These are phyloP conservation scores for Suillus clintonianus DNA, from an alignment of 768 basidiomycete genomes.

Conservation along the genomic window DNA sequence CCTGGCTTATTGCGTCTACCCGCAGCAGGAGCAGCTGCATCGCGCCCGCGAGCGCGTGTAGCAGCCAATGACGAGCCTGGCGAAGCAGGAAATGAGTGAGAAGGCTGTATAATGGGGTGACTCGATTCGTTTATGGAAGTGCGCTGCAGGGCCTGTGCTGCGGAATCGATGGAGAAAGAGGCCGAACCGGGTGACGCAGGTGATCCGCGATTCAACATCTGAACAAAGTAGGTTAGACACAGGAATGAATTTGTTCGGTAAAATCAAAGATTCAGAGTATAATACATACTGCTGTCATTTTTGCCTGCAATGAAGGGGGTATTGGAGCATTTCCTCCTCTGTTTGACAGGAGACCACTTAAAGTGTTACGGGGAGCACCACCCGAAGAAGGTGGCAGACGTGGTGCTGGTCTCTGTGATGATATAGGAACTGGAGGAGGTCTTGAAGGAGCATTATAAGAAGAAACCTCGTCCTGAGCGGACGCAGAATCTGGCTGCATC, in stretches of 20 bases:
- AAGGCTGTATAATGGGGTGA: slow-evolving; percentile 34
- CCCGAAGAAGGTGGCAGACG: slow-evolving; percentile 17
- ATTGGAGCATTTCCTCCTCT: slow-evolving; percentile 62
- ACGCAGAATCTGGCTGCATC: slow-evolving; percentile 23
- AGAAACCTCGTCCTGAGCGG: slow-evolving; percentile 16
- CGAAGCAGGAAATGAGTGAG: slow-evolving; percentile 37
- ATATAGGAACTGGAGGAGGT: background rate
- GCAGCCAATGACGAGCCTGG: slow-evolving; percentile 12
- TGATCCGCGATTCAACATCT: slow-evolving; percentile 50
- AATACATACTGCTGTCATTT: slow-evolving; percentile 82
- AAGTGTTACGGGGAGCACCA: slow-evolving; percentile 28
- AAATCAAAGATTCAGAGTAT: background rate
- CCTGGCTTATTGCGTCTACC: slow-evolving; percentile 50
- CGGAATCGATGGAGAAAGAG: slow-evolving; percentile 40
- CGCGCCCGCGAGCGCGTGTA: slow-evolving; percentile 19
- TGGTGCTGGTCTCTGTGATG: slow-evolving; percentile 11
- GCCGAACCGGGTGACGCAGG: slow-evolving; percentile 25
- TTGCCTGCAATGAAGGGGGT: slow-evolving; percentile 87
- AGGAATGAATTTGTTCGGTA: slow-evolving; percentile 5
- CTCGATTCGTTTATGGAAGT: slow-evolving; percentile 29
- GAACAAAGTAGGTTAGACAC: slow-evolving; percentile 21
- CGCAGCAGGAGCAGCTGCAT: slow-evolving; percentile 39
- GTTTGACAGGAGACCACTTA: slow-evolving; percentile 47
- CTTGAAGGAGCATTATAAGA: slow-evolving; percentile 2
- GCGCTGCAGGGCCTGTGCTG: slow-evolving; percentile 42